A percentile compares a stretch with the other conserved stretches of the same genome.
Evolutionary conservation across 129 eudicot species (phyloP).

Genomic region (sunflower (Helianthus annuus)): DNA sequence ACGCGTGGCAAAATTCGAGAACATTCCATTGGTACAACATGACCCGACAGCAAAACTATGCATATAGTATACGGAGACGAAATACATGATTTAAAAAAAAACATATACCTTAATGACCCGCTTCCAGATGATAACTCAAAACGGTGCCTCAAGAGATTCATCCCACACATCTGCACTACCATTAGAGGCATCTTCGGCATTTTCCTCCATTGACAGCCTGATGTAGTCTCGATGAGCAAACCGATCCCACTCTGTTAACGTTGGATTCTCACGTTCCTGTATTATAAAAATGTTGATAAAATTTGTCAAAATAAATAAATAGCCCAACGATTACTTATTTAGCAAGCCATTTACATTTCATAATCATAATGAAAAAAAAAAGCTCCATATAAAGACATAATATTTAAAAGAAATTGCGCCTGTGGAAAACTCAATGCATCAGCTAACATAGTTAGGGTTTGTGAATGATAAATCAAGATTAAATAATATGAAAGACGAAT

Average conservation of each 20-base stretch:
- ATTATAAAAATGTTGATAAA: not conserved
- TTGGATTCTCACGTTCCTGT: slow-evolving; percentile 98
- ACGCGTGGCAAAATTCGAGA: not conserved
- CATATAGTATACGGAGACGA: not conserved
- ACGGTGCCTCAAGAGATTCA: slow-evolving; percentile 86
- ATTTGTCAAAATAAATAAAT: not conserved
- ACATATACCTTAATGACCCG: slow-evolving; percentile 20
- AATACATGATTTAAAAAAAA: not conserved
- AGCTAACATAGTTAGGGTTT: too few relatives aligned
- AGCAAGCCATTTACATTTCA: too few relatives aligned
- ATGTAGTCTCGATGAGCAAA: slow-evolving; percentile 96
- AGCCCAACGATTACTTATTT: not conserved
- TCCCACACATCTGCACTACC: slow-evolving; percentile 95
- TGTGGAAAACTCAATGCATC: too few relatives aligned
- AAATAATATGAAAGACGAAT: too few relatives aligned
- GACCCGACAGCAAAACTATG: not conserved
- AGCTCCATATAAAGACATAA: too few relatives aligned
- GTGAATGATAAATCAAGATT: too few relatives aligned
- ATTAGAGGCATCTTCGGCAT: slow-evolving; percentile 79
- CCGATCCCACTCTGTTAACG: slow-evolving; percentile 97
- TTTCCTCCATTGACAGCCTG: slow-evolving; percentile 81
- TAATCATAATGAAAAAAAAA: too few relatives aligned
- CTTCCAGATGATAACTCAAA: slow-evolving; percentile 51
- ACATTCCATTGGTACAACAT: not conserved
- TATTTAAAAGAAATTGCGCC: too few relatives aligned